Conservation (phyloP, 352 stramenopile species). For the Phytopythium boreale region DNA sequence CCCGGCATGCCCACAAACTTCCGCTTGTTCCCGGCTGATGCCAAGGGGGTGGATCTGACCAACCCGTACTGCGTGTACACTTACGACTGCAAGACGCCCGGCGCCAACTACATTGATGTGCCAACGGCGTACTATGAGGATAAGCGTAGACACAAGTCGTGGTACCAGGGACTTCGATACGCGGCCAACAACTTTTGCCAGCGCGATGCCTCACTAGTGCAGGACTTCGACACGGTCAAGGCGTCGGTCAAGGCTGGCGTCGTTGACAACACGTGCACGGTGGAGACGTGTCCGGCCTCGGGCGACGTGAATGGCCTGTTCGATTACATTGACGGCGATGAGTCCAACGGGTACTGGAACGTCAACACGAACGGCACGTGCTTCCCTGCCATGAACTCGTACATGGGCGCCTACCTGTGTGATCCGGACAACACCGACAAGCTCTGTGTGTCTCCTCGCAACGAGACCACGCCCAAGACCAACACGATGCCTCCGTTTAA, state of each 20-base stretch:
- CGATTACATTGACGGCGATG: slow-evolving; percentile 29
- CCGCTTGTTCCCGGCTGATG: slow-evolving; percentile 44
- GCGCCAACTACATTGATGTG: slow-evolving; percentile 48
- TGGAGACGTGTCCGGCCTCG: slow-evolving; percentile 33
- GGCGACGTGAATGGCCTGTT: slow-evolving; percentile 42
- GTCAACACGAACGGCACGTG: slow-evolving; percentile 69
- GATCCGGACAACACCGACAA: slow-evolving; percentile 44
- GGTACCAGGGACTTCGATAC: slow-evolving; percentile 58
- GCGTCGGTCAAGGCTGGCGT: slow-evolving; percentile 27
- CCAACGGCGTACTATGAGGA: slow-evolving; percentile 35
- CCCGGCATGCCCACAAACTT: slow-evolving; percentile 64
- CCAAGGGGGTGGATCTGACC: slow-evolving; percentile 13
- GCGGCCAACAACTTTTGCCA: slow-evolving; percentile 44
- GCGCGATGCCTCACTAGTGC: slow-evolving; percentile 11
- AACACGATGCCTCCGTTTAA: slow-evolving; percentile 65
- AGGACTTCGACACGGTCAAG: slow-evolving; percentile 26
- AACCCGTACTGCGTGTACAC: slow-evolving; percentile 47
- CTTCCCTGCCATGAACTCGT: slow-evolving; percentile 63
- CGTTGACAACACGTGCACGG: slow-evolving; percentile 34
- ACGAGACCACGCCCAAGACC: slow-evolving; percentile 28
- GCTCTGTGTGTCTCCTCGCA: slow-evolving; percentile 35
- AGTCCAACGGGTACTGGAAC: slow-evolving; percentile 33
- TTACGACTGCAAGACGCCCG: slow-evolving; percentile 44
- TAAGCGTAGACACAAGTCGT: slow-evolving; percentile 40
- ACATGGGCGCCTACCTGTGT: slow-evolving; percentile 58